Evolutionary conservation across 306 rosid species (phyloP).

Genomic region (Canavalia ensiformis): DNA sequence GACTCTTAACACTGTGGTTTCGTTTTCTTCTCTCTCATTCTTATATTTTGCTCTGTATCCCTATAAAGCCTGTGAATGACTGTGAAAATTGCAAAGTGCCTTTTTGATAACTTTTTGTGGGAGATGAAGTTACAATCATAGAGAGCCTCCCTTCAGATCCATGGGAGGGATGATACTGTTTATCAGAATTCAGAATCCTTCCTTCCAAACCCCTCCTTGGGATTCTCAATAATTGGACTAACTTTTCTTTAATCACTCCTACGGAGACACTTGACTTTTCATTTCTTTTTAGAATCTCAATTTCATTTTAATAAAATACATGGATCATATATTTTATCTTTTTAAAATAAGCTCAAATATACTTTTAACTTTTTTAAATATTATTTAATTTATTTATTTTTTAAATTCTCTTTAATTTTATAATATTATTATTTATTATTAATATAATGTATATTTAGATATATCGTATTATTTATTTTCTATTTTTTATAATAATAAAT

Average conservation of each 20-base stretch:
- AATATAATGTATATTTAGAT: too few species aligned
- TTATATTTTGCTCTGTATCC: constrained; percentile 30
- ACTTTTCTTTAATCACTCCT: constrained; percentile 4
- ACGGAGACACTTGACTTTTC: background rate
- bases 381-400: too few species aligned
- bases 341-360: background rate
- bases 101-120: constrained; percentile 56
- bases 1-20: constrained; percentile 66
- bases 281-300: background rate
- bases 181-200: background rate
- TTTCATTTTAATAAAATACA: too few species aligned
- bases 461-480: too few species aligned
- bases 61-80: constrained; percentile 58
- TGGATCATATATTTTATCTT: background rate
- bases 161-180: constrained; percentile 28
- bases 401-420: too few species aligned
- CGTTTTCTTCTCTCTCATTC: background rate
- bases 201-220: constrained; percentile 14
- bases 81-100: constrained; percentile 51
- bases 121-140: constrained; percentile 44
- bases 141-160: constrained; percentile 45
- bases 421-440: too few species aligned
- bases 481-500: too few species aligned
- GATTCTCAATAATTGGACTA: constrained; percentile 35
- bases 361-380: too few species aligned